Evolutionary conservation across 2,329 filamentous ascomycete genomes (phyloP), one percentile per base, ranked within the genome.

Genomic region (Stagonosporopsis tanaceti): DNA sequence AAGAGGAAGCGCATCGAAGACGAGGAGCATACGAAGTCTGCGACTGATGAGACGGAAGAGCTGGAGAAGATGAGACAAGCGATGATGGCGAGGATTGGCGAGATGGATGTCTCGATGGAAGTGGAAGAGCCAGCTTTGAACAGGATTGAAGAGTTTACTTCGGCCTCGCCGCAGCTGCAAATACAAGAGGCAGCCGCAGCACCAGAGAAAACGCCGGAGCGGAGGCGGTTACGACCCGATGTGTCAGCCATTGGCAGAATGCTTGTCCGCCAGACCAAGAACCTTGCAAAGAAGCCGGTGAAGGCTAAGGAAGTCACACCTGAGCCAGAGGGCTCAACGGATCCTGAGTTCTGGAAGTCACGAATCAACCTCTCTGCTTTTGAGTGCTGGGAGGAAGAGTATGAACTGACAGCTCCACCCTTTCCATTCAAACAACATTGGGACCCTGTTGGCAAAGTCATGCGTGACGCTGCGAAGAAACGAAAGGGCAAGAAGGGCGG

Each of bases 361-460:
- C 92, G 87, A 64, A 88, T 97, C 58, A 84, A 80, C 11, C 87
- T 96, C 59, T 84, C 85, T 24, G 93, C 92, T 22, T 91, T 96
- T 0, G 94, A 98, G 74, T 97, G 93, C 76, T 86, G 87, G 60
- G 83, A 90, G n/a, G 71, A 76, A 45, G 71, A 74, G 3, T 67
- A 69, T 30, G 79, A 84, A 30, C 80, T 96, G 42, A 90, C 85
- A 50, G 84, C 91, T 32, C 93, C 94, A 0, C 91, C 93, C 0
- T 97, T 96, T 69, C 93, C 93, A 0, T 97, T 97, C 74, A 82
- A 90, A 15, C 93, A 97, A 74, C 85, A 91, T 44, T 97, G 93
- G 94, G 92, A 96, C 75, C 84, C 86, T 3, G 89, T 92, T 59
- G 90, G 93, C 67, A 83, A 85, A 69, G 47, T 70, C 63, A 68